phyloP scores from a whole-genome alignment of 2,329 filamentous ascomycete genomes.

The Rutstroemia sp. region DNA sequence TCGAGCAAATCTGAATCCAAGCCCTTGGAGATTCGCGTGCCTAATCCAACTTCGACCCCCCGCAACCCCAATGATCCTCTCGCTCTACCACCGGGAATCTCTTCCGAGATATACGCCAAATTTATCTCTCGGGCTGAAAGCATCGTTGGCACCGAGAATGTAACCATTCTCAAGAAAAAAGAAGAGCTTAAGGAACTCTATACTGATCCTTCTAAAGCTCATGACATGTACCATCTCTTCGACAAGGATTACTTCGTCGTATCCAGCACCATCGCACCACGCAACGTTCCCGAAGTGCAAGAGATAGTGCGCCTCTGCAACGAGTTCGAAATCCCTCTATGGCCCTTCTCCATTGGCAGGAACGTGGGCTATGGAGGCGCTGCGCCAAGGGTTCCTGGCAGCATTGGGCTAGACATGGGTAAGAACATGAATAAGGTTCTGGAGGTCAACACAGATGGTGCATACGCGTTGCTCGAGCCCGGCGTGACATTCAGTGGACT shows the following conservation, averaged over 20 bases:
- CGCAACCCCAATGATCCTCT: slow-evolving; percentile 6
- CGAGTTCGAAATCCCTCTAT: slow-evolving; percentile 38
- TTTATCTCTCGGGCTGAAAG: slow-evolving; percentile 5
- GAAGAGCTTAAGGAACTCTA: slow-evolving; percentile 11
- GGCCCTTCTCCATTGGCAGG: slow-evolving; percentile 36
- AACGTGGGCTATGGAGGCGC: slow-evolving; percentile 44
- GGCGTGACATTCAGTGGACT: slow-evolving; percentile 47
- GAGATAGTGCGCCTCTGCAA: slow-evolving; percentile 37
- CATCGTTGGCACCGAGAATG: slow-evolving; percentile 5
- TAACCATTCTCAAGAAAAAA: slow-evolving; percentile 7
- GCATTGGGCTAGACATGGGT: slow-evolving; percentile 45
- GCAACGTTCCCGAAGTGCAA: slow-evolving; percentile 39
- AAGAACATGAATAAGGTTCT: slow-evolving; percentile 45
- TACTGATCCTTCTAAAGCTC: slow-evolving; percentile 15
- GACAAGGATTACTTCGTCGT: slow-evolving; percentile 35
- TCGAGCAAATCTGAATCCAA: too few species aligned
- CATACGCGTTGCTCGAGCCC: slow-evolving; percentile 45
- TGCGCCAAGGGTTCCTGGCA: slow-evolving; percentile 43
- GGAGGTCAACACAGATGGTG: slow-evolving; percentile 41
- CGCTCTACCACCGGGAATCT: slow-evolving; percentile 11
- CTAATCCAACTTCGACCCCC: neutral
- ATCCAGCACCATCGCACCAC: slow-evolving; percentile 8
- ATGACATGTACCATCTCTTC: slow-evolving; percentile 34
- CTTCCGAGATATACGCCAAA: slow-evolving; percentile 3
- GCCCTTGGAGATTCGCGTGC: neutral